These are phyloP conservation scores for Lachancea cidri DNA, from an alignment of 805 yeast genomes.

Conservation along the genomic window DNA sequence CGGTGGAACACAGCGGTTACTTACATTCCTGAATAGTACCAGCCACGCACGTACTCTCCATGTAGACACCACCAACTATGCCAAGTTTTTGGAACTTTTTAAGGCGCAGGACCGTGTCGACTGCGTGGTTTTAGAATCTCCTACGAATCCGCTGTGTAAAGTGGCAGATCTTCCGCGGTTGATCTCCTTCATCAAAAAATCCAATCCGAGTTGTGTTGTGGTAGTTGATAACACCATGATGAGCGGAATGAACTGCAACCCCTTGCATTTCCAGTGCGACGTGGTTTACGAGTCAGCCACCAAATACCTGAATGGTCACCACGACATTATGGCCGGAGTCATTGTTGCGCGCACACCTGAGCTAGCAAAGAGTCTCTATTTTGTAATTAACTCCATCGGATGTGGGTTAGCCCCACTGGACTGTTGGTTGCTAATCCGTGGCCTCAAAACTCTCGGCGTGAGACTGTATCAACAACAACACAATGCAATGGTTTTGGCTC, in stretches of 20 bases:
- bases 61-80: constrained; percentile 74
- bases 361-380: constrained; percentile 65
- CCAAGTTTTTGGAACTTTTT: constrained; percentile 52
- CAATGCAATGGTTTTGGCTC: constrained; percentile 71
- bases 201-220: constrained; percentile 62
- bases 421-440: constrained; percentile 83
- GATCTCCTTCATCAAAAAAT: constrained; percentile 57
- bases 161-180: constrained; percentile 74
- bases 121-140: constrained; percentile 59
- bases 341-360: constrained; percentile 62
- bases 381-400: constrained; percentile 84
- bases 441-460: constrained; percentile 81
- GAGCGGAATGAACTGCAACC: constrained; percentile 84
- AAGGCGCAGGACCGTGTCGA: constrained; percentile 61
- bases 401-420: constrained; percentile 91
- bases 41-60: constrained; percentile 65
- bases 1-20: constrained; percentile 87
- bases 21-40: constrained; percentile 62
- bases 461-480: constrained; percentile 84
- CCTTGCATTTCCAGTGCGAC: constrained; percentile 82
- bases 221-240: constrained; percentile 97
- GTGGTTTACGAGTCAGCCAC: constrained; percentile 93
- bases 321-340: constrained; percentile 94
- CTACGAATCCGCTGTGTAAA: constrained; percentile 90
- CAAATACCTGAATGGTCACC: constrained; percentile 89